These are phyloP conservation scores for Acrocalymma vagum DNA, from an alignment of 2,329 filamentous ascomycete species.

Conservation along the genomic window DNA sequence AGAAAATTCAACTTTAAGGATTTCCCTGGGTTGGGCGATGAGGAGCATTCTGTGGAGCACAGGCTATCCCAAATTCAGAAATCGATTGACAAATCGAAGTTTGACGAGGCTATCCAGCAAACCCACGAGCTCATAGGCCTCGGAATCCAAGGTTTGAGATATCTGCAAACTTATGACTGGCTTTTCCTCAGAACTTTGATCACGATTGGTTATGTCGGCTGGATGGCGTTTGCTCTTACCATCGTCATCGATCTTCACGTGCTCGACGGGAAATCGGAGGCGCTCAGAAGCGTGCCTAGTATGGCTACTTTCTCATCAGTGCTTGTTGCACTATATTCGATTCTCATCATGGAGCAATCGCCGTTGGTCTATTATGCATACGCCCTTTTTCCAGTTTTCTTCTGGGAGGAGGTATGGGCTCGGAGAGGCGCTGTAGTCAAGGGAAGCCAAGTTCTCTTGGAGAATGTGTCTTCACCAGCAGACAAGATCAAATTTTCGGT, in stretches of 20 bases:
- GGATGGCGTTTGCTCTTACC: slow-evolving; percentile 91
- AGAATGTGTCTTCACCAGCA: slow-evolving; percentile 69
- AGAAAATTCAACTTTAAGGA: slow-evolving; percentile 80
- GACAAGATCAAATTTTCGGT: slow-evolving; percentile 68
- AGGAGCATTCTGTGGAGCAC: slow-evolving; percentile 69
- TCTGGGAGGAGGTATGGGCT: slow-evolving; percentile 96
- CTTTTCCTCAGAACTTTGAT: slow-evolving; percentile 90
- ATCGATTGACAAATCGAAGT: slow-evolving; percentile 71
- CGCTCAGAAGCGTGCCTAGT: slow-evolving; percentile 68
- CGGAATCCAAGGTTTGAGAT: slow-evolving; percentile 83
- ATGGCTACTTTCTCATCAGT: slow-evolving; percentile 76
- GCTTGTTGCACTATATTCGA: slow-evolving; percentile 78
- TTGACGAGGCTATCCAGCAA: slow-evolving; percentile 80
- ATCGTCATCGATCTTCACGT: slow-evolving; percentile 91
- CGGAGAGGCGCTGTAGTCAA: slow-evolving; percentile 73
- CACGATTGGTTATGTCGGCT: slow-evolving; percentile 90
- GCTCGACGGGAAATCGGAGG: slow-evolving; percentile 72
- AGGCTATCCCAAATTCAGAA: slow-evolving; percentile 73
- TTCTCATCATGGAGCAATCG: slow-evolving; percentile 81
- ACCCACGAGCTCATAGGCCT: slow-evolving; percentile 80
- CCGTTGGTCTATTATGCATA: slow-evolving; percentile 89
- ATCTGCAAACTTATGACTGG: slow-evolving; percentile 99
- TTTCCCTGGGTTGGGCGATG: slow-evolving; percentile 73
- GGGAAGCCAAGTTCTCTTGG: slow-evolving; percentile 74
- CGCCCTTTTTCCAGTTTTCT: slow-evolving; percentile 88